These are phyloP conservation scores for Asterophora parasitica DNA, from an alignment of 768 basidiomycete species.

Conservation along the genomic window DNA sequence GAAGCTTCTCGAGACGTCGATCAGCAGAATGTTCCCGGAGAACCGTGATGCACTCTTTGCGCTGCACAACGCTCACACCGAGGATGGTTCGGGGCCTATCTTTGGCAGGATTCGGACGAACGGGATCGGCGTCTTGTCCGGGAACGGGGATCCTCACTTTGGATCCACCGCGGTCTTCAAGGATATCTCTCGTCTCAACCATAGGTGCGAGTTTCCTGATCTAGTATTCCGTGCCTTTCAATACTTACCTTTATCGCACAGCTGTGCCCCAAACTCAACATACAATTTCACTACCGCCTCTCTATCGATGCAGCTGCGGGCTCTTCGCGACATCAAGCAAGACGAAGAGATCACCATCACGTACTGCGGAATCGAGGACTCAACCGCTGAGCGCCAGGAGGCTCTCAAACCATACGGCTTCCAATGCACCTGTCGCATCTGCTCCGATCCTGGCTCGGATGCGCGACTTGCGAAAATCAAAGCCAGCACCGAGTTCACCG, in stretches of 20 bases:
- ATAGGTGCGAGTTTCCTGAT: background rate
- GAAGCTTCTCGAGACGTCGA: conserved; percentile 11
- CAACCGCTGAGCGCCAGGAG: conserved; percentile 1
- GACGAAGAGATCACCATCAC: conserved; percentile 1
- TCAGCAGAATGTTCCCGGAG: conserved; percentile 20
- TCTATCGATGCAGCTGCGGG: background rate
- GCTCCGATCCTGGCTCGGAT: conserved; percentile 3
- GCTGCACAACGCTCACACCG: conserved; percentile 22
- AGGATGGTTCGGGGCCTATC: conserved; percentile 29
- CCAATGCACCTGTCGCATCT: background rate
- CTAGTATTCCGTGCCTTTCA: background rate
- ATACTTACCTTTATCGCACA: background rate
- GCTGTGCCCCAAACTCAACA: background rate
- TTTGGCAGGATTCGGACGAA: conserved; percentile 26
- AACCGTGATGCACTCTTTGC: conserved; percentile 19
- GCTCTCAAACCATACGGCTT: conserved; percentile 1
- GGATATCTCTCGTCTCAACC: background rate
- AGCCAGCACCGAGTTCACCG: background rate
- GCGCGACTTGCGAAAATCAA: background rate
- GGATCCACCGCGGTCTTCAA: background rate
- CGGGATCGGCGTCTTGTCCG: conserved; percentile 9
- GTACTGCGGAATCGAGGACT: background rate
- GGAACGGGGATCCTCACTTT: too few species aligned
- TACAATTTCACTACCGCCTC: background rate
- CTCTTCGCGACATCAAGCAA: conserved; percentile 2